A percentile compares a stretch with the other conserved stretches of the same genome.
Conservation (phyloP, 441 rosid genomes). For the Eruca vesicaria region DNA sequence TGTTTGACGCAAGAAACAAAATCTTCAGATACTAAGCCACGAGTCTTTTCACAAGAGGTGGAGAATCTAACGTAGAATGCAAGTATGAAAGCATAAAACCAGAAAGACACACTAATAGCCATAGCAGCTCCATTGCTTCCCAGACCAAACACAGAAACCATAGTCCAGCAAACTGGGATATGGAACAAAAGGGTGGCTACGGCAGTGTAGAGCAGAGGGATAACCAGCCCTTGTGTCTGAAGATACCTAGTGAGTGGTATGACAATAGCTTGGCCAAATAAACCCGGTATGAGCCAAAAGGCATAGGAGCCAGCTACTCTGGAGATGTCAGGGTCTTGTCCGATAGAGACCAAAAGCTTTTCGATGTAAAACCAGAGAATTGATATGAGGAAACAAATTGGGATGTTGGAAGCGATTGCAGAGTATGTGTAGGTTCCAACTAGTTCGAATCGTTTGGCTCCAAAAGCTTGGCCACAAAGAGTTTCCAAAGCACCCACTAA, state of each 20-base stretch:
- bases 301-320: constrained; percentile 41
- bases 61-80: constrained; percentile 29
- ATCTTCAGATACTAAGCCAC: neutral
- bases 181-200: constrained; percentile 25
- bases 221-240: constrained; percentile 28
- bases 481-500: constrained; percentile 57
- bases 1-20: constrained; percentile 18
- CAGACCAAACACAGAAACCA: constrained; percentile 16
- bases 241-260: constrained; percentile 29
- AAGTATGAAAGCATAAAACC: constrained; percentile 23
- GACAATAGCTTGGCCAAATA: constrained; percentile 35
- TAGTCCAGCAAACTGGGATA: constrained; percentile 13
- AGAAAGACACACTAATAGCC: constrained; percentile 30
- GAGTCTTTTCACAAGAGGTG: constrained; percentile 21
- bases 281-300: constrained; percentile 47
- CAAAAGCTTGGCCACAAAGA: constrained; percentile 68
- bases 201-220: constrained; percentile 20
- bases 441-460: constrained; percentile 51
- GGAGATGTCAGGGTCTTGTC: constrained; percentile 52
- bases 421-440: constrained; percentile 48
- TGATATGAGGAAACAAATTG: constrained; percentile 45
- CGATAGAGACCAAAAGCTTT: constrained; percentile 39
- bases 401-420: constrained; percentile 39
- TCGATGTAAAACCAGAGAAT: constrained; percentile 52
- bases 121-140: constrained; percentile 32